Evolutionary conservation across 768 basidiomycete genomes (phyloP).

Genomic region (Daedaleopsis sinensis): DNA sequence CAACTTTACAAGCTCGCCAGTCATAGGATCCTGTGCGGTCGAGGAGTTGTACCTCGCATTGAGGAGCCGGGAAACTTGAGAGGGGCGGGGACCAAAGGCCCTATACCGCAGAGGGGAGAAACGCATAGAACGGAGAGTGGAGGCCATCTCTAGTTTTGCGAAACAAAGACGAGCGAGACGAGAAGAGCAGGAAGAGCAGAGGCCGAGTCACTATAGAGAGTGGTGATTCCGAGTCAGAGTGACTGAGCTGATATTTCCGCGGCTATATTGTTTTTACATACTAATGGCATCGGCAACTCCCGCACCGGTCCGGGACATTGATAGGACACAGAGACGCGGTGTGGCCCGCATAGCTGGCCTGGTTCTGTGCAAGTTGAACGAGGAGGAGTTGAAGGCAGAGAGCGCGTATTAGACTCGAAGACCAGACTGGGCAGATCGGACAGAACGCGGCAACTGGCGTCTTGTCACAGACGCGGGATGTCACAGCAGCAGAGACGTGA

Average conservation of each 20-base stretch:
- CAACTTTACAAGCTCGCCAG: constrained; percentile 48
- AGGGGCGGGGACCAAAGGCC: constrained; percentile 9
- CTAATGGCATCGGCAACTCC: constrained; percentile 5
- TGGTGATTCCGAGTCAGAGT: no score
- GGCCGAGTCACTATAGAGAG: no score
- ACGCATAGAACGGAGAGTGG: constrained; percentile 11
- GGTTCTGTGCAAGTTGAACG: neutral
- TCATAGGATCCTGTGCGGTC: constrained; percentile 45
- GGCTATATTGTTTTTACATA: constrained; percentile 2
- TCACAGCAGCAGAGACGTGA: constrained; percentile 15
- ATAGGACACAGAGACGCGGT: neutral
- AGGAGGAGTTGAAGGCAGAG: neutral
- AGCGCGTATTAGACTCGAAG: neutral
- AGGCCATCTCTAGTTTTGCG: constrained; percentile 6
- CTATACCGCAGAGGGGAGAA: constrained; percentile 6
- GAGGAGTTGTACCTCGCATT: constrained; percentile 17
- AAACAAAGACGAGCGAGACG: neutral
- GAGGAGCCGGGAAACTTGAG: constrained; percentile 7
- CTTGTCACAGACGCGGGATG: constrained; percentile 21
- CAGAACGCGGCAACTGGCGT: neutral
- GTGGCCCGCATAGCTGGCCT: neutral
- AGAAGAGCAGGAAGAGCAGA: neutral
- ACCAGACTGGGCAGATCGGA: neutral
- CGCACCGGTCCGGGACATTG: constrained; percentile 5
- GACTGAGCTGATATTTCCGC: neutral